Conservation (phyloP, 1,139 yeast genomes). For the Sugiyamaella novakii region DNA sequence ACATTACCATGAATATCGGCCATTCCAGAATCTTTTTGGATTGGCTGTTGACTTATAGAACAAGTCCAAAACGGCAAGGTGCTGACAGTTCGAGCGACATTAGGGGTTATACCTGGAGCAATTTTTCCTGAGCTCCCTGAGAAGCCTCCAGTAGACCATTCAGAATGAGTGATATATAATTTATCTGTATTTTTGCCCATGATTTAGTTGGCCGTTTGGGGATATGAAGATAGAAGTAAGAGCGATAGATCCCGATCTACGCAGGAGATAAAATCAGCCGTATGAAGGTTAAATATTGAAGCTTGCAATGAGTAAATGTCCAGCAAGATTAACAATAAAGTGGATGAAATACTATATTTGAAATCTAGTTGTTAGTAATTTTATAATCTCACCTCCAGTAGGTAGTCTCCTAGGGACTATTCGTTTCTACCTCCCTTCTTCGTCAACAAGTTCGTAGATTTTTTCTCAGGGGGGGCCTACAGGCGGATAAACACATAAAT, state of each 20-base stretch:
- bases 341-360: too few species aligned
- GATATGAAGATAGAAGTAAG: too few species aligned
- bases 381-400: too few species aligned
- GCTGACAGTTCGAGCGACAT: slow-evolving; percentile 22
- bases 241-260: too few species aligned
- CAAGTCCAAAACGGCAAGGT: slow-evolving; percentile 43
- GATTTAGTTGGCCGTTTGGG: not conserved
- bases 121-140: slow-evolving; percentile 33
- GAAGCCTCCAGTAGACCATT: slow-evolving; percentile 40
- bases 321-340: too few species aligned
- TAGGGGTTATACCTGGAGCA: slow-evolving; percentile 29
- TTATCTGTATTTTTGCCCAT: slow-evolving; percentile 47
- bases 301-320: too few species aligned
- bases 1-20: slow-evolving; percentile 41
- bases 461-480: too few species aligned
- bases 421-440: too few species aligned
- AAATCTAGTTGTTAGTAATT: too few species aligned
- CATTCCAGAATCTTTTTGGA: slow-evolving; percentile 37
- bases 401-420: too few species aligned
- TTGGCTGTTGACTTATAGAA: slow-evolving; percentile 41
- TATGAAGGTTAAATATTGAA: not conserved
- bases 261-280: too few species aligned
- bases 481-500: not conserved
- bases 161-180: slow-evolving; percentile 43
- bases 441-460: too few species aligned